Evolutionary conservation across 768 basidiomycete genomes (phyloP), one percentile per base, ranked within the genome.

Genomic region (Melanogaster broomeanus): DNA sequence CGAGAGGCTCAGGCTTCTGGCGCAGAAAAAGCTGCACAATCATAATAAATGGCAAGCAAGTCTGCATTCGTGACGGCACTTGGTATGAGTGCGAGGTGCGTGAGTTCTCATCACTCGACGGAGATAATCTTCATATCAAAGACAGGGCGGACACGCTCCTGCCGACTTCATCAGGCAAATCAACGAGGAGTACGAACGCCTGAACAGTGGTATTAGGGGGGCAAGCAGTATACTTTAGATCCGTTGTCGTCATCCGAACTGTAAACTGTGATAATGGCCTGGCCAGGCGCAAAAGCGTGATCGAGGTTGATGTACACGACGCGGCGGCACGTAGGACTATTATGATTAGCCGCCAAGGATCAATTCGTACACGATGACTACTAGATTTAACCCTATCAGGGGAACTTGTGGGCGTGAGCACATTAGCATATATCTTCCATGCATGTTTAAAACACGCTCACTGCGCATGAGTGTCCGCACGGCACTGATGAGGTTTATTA

Each of bases 391-490:
- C 31, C 78, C 84, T 66, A 98, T 98, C 39, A 98, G 76, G 33
- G 95, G 95, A 79, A 98, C 95, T 98, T 62, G 58, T 55, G 42
- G 18, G 33, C 38, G 59, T 69, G 62, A 63, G 48, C 49, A 42
- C 25, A 39, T 43, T 19, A 55, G 52, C 19, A 39, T 52, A 52
- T 38, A 44, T 47, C 30, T 49, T 54, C 22, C 9, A 41, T 43
- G 53, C 58, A 54, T 49, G 49, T 24, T 31, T 46, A 41, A 33
- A 60, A 58, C 51, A 58, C 31, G 84, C 95, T 77, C 68, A 99
- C 96, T 93, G 70, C 96, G 84, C 91, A 98, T 92, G 61, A 99
- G 78, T 41, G 96, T 98, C 72, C 96, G 80, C 53, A 98, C 93
- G 33, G 96, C 96, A 61, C 89, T 84, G 56, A 98, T 97, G 61